Evolutionary conservation across 441 rosid species (phyloP), one percentile per base, ranked within the genome.

Genomic region (Aquilaria agallochum): DNA sequence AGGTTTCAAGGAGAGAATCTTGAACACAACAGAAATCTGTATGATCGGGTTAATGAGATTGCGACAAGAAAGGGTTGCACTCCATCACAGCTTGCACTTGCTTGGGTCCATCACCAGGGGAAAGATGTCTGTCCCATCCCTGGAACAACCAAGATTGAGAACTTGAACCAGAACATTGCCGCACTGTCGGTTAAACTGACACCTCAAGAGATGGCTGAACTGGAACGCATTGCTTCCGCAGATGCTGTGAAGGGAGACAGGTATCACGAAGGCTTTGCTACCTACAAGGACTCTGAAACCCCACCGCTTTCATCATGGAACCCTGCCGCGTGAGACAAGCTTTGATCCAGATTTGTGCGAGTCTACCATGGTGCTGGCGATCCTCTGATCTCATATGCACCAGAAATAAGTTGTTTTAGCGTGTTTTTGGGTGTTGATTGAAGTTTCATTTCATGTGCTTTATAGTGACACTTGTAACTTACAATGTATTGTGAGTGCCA

Each of bases 281-380:
- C 82, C 0, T 67, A 62, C 67, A 42, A 71, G 56, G 42, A 73
- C 52, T 68, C 82, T 0, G 80, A 81, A 3, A 80, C 82, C 62
- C 89, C 80, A 5, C 75, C 75, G 0, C 42, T 73, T 64, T 69
- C 82, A 27, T 71, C 86, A 31, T 75, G 84, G 86, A 83, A 75
- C 68, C 45, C 69, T 30, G 50, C 42, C 7, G 42, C 42, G 20
- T 20, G 20, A 20, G 20, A 20, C 20, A 20, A 20, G 20, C 20
- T 20, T 20, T 20, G 20, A 20, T 20, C 20, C 20, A 20, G 20
- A 20, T 20, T 20, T 20, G 20, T 20, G 20, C 20, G 20, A 20
- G 20, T 20, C 20, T 20, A 20, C 20, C 20, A 20, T 20, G 20
- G 20, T 20, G 20, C 20, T 20, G 20, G 1, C 20, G 20, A 20